Evolutionary conservation across 164 flowering plant genomes (phyloP).

Genomic region (Chimonanthus salicifolius): DNA sequence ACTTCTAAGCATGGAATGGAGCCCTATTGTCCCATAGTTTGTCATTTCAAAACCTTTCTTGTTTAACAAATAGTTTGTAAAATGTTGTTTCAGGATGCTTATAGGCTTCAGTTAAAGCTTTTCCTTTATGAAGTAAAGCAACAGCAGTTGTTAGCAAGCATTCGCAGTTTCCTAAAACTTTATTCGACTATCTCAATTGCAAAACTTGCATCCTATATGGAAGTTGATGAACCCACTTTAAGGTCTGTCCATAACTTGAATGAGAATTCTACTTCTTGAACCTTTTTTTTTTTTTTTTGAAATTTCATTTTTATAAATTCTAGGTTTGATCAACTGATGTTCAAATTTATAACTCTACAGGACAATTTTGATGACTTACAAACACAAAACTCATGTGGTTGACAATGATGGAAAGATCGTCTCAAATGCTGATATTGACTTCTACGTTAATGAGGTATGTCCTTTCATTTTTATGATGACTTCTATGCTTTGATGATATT

Average conservation of each 20-base stretch:
- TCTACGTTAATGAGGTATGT: conserved; percentile 83
- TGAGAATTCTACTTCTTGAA: neutral
- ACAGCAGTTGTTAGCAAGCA: conserved; percentile 78
- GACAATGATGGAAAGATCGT: conserved; percentile 66
- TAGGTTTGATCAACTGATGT: neutral
- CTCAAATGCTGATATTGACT: conserved; percentile 88
- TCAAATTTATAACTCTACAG: conserved; percentile 29
- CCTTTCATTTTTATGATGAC: neutral
- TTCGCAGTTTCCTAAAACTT: conserved; percentile 83
- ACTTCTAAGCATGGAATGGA: no score
- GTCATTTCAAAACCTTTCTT: no score
- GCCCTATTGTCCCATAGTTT: no score
- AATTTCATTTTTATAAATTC: neutral
- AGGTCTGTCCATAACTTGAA: conserved; percentile 39
- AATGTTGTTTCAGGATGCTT: conserved; percentile 72
- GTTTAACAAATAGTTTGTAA: neutral
- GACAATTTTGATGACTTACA: conserved; percentile 94
- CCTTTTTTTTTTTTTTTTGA: neutral
- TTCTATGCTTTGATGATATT: neutral
- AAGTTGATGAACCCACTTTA: conserved; percentile 89
- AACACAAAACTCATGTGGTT: conserved; percentile 91
- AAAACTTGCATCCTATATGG: conserved; percentile 87
- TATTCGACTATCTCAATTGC: conserved; percentile 82
- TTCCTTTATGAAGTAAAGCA: conserved; percentile 98
- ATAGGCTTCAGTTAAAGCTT: conserved; percentile 92